These are phyloP conservation scores for Rhododendron williamsianum DNA, from an alignment of 148 eudicot genomes.

Conservation along the genomic window DNA sequence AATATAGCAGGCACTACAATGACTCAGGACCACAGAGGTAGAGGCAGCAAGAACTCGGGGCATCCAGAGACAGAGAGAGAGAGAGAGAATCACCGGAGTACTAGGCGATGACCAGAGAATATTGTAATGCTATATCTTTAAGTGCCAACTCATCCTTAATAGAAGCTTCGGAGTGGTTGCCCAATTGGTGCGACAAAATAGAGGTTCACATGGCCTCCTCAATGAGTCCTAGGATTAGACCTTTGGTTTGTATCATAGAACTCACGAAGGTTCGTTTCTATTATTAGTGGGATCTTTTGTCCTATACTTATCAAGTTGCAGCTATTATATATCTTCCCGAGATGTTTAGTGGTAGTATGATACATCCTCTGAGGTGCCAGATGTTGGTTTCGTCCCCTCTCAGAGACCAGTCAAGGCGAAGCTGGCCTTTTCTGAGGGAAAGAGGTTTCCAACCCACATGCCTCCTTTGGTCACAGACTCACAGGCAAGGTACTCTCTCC, in stretches of 20 bases:
- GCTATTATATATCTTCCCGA: neutral
- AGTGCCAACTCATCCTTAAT: neutral
- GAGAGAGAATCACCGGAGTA: neutral
- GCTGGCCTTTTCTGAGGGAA: neutral
- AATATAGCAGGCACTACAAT: neutral
- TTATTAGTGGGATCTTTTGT: neutral
- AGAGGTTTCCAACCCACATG: neutral
- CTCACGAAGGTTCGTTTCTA: neutral
- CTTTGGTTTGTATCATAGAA: neutral
- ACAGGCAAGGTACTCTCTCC: neutral
- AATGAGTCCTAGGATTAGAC: neutral
- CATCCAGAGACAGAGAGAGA: neutral
- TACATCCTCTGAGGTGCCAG: neutral
- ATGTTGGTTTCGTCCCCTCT: neutral
- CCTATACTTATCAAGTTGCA: neutral
- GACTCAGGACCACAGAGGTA: neutral
- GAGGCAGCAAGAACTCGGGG: neutral
- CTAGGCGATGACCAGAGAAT: neutral
- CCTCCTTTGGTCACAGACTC: neutral
- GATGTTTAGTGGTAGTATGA: neutral
- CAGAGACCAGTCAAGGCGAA: neutral
- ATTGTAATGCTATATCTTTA: neutral
- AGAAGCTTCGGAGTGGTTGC: neutral
- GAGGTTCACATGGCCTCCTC: neutral
- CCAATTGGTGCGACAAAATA: neutral